Evolutionary conservation across 2,329 filamentous ascomycete species (phyloP), one percentile per base, ranked within the genome.

Genomic region (Xylaria hypoxylon): DNA sequence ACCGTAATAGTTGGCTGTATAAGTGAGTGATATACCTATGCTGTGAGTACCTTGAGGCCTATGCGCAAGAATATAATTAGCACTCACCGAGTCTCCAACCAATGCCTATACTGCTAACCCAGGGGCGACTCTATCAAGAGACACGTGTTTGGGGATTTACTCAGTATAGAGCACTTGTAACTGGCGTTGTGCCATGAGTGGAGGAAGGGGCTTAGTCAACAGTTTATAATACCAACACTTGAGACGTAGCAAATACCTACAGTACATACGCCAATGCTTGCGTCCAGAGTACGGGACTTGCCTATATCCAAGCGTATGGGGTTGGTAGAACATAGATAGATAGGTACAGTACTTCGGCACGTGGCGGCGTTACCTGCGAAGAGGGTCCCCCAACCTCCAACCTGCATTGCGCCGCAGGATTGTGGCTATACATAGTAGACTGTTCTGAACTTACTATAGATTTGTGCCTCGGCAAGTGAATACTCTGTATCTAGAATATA

Each of bases 361-460:
- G 67, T 69, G 67, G 67, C 62, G 61, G 64, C 51, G 67, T 69
- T 69, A 65, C 65, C 65, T 68, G 62, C 61, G 48, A 65, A 59
- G 65, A 69, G 67, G 67, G 67, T 69, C 64, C 45, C 56, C 42
- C 55, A 59, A 50, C 44, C 58, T 40, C 38, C 60, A 55, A 67
- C 63, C 7, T 68, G 66, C 62, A 66, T 64, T 53, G 57, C 53
- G 58, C 44, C 58, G 55, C 55, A 69, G 50, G 59, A 61, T 64
- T 58, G 64, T 62, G 58, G 64, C 64, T 62, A 59, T 62, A 33
- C n/a, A n/a, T n/a, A 17, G 38, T 51, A 52, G 22, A 44, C 35
- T 55, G 31, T 35, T 26, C 42, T 45, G 13, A 38, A n/a, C 15
- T 19, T n/a, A 19, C n/a, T 42, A 59, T n/a, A 38, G 24, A 33